These are phyloP conservation scores for Beauveria pseudobassiana DNA, from an alignment of 2,329 filamentous ascomycete genomes.

Conservation along the genomic window DNA sequence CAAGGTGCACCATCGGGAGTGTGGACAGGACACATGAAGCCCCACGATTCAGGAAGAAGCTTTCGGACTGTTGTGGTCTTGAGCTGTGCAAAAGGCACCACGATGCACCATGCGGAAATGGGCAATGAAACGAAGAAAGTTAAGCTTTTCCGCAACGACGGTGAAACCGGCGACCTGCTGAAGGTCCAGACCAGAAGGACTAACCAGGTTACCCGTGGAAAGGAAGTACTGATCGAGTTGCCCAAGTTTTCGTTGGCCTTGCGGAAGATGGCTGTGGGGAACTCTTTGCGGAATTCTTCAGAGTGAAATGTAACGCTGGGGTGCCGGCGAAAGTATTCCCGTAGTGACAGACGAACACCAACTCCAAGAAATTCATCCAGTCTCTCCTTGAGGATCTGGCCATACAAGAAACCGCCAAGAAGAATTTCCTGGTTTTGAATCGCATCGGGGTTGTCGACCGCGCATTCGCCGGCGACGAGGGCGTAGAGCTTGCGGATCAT, in stretches of 20 bases:
- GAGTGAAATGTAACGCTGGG: conserved; percentile 68
- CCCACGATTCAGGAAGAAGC: conserved; percentile 92
- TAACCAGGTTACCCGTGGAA: conserved; percentile 88
- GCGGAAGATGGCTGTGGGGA: conserved; percentile 67
- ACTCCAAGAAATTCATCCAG: conserved; percentile 77
- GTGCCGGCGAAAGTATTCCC: conserved; percentile 49
- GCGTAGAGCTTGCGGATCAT: conserved; percentile 96
- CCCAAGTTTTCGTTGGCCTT: conserved; percentile 86
- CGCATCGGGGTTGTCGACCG: conserved; percentile 92
- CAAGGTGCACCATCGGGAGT: conserved; percentile 95
- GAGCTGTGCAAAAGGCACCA: conserved; percentile 94
- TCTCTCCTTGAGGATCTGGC: conserved; percentile 90
- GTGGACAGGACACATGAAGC: conserved; percentile 94
- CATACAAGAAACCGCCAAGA: conserved; percentile 86
- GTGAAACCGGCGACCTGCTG: conserved; percentile 94
- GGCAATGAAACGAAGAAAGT: conserved; percentile 96
- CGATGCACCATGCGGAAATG: conserved; percentile 99
- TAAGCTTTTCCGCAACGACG: conserved; percentile 96
- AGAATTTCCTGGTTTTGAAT: conserved; percentile 94
- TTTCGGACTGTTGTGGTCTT: conserved; percentile 98
- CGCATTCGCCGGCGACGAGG: conserved; percentile 84
- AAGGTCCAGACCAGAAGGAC: conserved; percentile 83
- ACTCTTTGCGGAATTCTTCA: conserved; percentile 70
- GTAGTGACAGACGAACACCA: conserved; percentile 42
- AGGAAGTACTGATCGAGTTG: conserved; percentile 84